phyloP scores from a whole-genome alignment of 495 filamentous ascomycete genomes.

The Corynascus novoguineensis region DNA sequence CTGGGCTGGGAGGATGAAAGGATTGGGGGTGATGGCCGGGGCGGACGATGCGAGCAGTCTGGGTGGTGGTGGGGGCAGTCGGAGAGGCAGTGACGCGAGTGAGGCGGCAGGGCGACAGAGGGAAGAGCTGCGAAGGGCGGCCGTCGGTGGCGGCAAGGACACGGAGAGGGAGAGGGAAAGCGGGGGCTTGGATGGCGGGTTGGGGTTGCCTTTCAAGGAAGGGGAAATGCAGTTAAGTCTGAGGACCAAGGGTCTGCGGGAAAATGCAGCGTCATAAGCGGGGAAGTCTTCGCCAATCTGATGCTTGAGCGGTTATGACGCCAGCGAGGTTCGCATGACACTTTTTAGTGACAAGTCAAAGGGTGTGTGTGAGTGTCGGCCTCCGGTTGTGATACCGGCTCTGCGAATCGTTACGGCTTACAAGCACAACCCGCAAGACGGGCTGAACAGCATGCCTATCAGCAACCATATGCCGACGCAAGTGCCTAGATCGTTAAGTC shows the following conservation, averaged over 20 bases:
- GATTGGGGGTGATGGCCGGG: conserved; percentile 10
- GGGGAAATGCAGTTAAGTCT: conserved; percentile 35
- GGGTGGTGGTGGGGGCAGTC: conserved; percentile 33
- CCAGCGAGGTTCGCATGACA: too few relatives aligned
- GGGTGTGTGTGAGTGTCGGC: too few relatives aligned
- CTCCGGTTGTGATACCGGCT: too few relatives aligned
- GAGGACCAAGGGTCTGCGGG: conserved; percentile 44
- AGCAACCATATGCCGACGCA: too few relatives aligned
- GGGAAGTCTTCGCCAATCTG: not conserved
- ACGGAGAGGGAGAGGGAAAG: conserved; percentile 2
- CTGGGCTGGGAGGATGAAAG: conserved; percentile 39
- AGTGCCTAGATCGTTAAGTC: too few relatives aligned
- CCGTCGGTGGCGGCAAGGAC: not conserved
- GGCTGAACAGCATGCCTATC: too few relatives aligned
- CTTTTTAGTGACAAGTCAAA: too few relatives aligned
- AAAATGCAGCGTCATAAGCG: conserved; percentile 34
- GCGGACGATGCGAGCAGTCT: conserved; percentile 35
- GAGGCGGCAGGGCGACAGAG: conserved; percentile 30
- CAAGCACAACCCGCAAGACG: too few relatives aligned
- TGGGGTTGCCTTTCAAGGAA: conserved; percentile 37
- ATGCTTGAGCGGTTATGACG: too few relatives aligned
- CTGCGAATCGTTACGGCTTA: too few relatives aligned
- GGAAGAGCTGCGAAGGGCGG: conserved; percentile 37
- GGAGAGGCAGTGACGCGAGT: conserved; percentile 46
- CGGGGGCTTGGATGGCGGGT: conserved; percentile 7